Conservation (phyloP, 139 green algal genomes). For the Chlorella sp. region DNA sequence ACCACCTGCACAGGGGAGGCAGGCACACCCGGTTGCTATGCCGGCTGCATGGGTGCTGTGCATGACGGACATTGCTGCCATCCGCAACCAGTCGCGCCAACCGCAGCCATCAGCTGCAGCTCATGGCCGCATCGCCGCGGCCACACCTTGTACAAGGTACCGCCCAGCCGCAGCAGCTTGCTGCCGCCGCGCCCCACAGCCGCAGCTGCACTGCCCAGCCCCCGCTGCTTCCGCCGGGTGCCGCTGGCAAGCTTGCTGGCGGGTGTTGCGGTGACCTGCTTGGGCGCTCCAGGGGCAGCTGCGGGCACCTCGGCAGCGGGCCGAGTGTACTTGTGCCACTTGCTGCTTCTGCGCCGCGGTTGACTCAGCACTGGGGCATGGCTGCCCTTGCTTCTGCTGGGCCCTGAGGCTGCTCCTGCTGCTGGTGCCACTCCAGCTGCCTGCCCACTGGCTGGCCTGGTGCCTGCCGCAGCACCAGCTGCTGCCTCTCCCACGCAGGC, state of each 20-base stretch:
- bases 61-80: too few species aligned
- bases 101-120: too few species aligned
- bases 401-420: background rate
- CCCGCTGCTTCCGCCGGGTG: background rate
- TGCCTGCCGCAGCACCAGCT: background rate
- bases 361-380: too few species aligned
- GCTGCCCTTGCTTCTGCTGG: too few species aligned
- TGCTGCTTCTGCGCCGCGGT: background rate
- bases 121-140: background rate
- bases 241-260: background rate
- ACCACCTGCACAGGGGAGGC: background rate
- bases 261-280: background rate
- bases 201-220: background rate
- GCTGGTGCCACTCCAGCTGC: background rate
- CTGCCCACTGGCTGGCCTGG: background rate
- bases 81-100: too few species aligned
- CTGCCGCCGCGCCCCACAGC: background rate
- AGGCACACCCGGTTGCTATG: too few species aligned
- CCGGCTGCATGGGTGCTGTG: too few species aligned
- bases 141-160: constrained; percentile 41
- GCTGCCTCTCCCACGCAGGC: background rate
- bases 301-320: background rate
- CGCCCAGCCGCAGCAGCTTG: constrained; percentile 42
- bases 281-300: background rate
- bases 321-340: constrained; percentile 39